These are phyloP conservation scores for Monotropa hypopitys DNA, from an alignment of 179 eudicot species.

Conservation along the genomic window DNA sequence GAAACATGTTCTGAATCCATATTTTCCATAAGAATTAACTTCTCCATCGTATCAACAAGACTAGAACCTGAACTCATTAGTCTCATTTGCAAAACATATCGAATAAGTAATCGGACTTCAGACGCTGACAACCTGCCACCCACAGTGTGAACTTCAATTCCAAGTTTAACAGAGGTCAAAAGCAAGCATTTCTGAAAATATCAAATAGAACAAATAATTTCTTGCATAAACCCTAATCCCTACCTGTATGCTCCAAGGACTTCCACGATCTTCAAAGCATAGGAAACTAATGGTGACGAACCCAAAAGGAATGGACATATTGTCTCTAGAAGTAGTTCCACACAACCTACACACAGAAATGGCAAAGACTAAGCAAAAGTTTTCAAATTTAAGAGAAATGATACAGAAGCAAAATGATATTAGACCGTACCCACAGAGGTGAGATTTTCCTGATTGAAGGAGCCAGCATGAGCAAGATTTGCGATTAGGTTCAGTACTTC, in stretches of 20 bases:
- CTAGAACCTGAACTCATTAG: constrained; percentile 49
- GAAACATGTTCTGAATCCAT: constrained; percentile 64
- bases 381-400: neutral
- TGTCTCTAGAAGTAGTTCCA: constrained; percentile 89
- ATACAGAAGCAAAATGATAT: constrained; percentile 1
- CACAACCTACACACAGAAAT: constrained; percentile 56
- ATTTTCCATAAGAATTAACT: constrained; percentile 64
- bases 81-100: constrained; percentile 79
- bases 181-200: neutral
- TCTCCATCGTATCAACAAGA: constrained; percentile 92
- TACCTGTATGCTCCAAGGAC: constrained; percentile 95
- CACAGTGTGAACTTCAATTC: constrained; percentile 14
- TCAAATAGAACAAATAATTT: neutral
- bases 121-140: constrained; percentile 64
- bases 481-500: constrained; percentile 72
- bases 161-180: neutral
- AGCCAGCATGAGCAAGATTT: constrained; percentile 81
- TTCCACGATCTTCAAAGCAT: constrained; percentile 80
- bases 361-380: constrained; percentile 4
- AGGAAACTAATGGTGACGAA: constrained; percentile 66
- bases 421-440: constrained; percentile 77
- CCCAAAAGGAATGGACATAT: constrained; percentile 77
- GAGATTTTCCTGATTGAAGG: constrained; percentile 92
- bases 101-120: constrained; percentile 70
- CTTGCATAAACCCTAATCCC: constrained; percentile 2